Evolutionary conservation across 495 filamentous ascomycete species (phyloP), one percentile per base, ranked within the genome.

Genomic region (Cercophora samala): DNA sequence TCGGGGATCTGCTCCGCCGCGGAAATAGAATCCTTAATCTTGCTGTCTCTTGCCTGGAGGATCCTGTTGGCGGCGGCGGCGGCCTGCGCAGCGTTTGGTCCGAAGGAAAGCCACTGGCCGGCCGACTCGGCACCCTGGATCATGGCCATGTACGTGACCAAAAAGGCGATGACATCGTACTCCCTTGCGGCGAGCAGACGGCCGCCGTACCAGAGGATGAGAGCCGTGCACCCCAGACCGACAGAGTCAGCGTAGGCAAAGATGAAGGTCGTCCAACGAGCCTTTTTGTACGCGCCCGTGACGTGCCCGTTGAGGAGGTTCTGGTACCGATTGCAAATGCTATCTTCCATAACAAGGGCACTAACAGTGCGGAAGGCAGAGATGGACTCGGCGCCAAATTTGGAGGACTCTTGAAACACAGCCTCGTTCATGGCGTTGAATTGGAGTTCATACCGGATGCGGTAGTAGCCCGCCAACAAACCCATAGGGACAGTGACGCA

Each of bases 321-420:
- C 8, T 78, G 70, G 68, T 83, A 84, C 52, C 84, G 77, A 9
- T 76, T 52, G 60, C 74, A 78, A 55, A 88, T 87, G 64, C 78
- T 80, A 23, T 82, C 78, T 65, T 88, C 87, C 66, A 88, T 79
- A 42, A 83, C 84, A 15, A 88, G 77, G 66, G 74, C 78, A 21
- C 81, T 79, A 17, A 89, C 87, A 11, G 87, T 88, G 23, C 86
- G 76, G 71, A 86, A 86, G 8, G 85, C 85, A 5, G 81, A 77
- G 58, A 88, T 84, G 17, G 86, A 77, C 74, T 89, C 87, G 63
- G 85, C 81, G n/a, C 85, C 85, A 60, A 87, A 88, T 65, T 85
- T 81, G 22, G 85, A 85, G 53, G 78, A 82, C 65, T 88, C 85
- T 26, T 82, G 80, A 65, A 87, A 89, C 13, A 87, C 83, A 15